Evolutionary conservation across 2,329 filamentous ascomycete genomes (phyloP).

Genomic region (Xylaria multiplex): DNA sequence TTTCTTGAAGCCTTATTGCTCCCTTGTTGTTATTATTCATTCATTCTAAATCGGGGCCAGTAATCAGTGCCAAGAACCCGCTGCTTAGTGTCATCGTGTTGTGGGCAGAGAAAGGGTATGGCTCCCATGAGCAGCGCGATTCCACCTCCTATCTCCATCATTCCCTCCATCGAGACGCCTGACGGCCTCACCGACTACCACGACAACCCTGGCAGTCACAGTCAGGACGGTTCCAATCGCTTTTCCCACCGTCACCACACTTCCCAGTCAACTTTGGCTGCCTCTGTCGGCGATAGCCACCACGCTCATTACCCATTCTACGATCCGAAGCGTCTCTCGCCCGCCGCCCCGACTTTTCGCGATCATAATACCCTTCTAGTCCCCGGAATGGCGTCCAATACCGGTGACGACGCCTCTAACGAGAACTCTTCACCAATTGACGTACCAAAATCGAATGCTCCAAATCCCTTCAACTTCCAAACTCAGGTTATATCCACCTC

Average conservation of each 20-base stretch:
- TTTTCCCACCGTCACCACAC: conserved; percentile 32
- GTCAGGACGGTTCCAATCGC: conserved; percentile 17
- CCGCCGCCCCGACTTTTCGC: conserved; percentile 46
- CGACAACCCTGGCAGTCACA: conserved; percentile 11
- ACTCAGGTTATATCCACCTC: conserved; percentile 79
- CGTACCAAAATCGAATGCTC: conserved; percentile 48
- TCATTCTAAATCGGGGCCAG: conserved; percentile 42
- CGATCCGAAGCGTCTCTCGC: conserved; percentile 49
- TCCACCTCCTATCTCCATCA: conserved; percentile 46
- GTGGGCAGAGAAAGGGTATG: conserved; percentile 24
- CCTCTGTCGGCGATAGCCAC: conserved; percentile 30
- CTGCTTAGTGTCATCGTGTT: conserved; percentile 26
- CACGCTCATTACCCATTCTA: conserved; percentile 42
- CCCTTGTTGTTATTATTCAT: conserved; percentile 26
- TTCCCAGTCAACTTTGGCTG: conserved; percentile 32
- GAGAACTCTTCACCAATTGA: conserved; percentile 51
- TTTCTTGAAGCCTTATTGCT: conserved; percentile 22
- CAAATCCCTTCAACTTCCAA: conserved; percentile 93
- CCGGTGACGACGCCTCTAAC: conserved; percentile 41
- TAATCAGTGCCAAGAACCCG: conserved; percentile 42
- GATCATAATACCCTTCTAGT: conserved; percentile 34
- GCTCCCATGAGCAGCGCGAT: conserved; percentile 32
- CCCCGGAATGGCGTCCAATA: conserved; percentile 43
- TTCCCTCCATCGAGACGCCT: conserved; percentile 45
- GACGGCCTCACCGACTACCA: conserved; percentile 38